Evolutionary conservation across 495 filamentous ascomycete species (phyloP).

Genomic region (Talaromyces trachyspermus): DNA sequence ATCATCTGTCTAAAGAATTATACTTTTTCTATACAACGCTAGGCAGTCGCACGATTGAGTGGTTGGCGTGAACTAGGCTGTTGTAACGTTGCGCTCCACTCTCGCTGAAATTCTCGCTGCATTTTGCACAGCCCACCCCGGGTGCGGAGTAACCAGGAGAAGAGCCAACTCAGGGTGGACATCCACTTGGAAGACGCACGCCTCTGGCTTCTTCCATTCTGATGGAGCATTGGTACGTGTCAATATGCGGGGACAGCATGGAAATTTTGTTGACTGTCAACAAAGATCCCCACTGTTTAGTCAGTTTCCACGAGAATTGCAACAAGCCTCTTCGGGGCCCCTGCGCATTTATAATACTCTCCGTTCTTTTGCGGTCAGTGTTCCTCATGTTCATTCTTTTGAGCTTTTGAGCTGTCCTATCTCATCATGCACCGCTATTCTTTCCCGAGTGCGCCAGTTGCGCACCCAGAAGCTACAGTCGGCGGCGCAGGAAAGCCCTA

Average conservation of each 20-base stretch:
- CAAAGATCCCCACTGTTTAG: neutral
- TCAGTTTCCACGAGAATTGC: neutral
- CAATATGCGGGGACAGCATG: neutral
- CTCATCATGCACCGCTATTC: conserved; percentile 29
- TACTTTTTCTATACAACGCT: too few species aligned
- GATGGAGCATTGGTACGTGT: neutral
- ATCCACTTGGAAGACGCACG: too few species aligned
- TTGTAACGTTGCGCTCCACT: neutral
- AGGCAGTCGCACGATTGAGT: neutral
- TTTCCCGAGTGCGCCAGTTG: conserved; percentile 36
- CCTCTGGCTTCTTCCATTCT: too few species aligned
- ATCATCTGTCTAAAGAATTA: too few species aligned
- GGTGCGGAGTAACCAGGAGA: neutral
- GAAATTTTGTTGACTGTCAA: neutral
- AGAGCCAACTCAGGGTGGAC: too few species aligned
- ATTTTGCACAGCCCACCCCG: neutral
- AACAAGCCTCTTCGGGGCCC: neutral
- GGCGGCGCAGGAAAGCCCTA: conserved; percentile 31
- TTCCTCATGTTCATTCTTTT: neutral
- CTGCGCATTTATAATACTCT: conserved; percentile 1
- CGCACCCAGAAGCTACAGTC: conserved; percentile 40
- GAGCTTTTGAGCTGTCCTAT: neutral
- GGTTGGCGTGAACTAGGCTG: neutral
- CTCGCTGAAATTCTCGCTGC: conserved; percentile 3
- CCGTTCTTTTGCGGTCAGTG: neutral